Conservation (phyloP, 2,329 filamentous ascomycete species). For the Huntiella decipiens region DNA sequence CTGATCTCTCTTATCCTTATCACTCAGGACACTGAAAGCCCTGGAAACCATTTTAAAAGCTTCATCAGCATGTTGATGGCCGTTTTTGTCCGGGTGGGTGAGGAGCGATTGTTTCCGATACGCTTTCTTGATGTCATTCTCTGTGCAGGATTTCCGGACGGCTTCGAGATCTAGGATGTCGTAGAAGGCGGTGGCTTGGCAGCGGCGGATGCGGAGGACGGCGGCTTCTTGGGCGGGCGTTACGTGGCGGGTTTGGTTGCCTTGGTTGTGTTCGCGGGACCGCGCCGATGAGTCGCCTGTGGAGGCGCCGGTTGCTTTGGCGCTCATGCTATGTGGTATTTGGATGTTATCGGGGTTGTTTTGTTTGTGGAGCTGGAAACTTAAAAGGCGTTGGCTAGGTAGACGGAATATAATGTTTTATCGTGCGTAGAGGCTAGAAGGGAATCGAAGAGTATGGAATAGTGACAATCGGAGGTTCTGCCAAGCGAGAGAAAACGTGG, state of each 20-base stretch:
- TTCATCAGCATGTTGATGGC: slow-evolving; percentile 84
- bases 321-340: slow-evolving; percentile 2
- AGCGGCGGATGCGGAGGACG: slow-evolving; percentile 73
- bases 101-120: slow-evolving; percentile 87
- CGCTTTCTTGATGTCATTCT: slow-evolving; percentile 88
- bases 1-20: slow-evolving; percentile 78
- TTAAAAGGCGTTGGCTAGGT: no score
- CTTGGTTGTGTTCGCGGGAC: slow-evolving; percentile 51
- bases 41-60: slow-evolving; percentile 96
- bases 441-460: no score
- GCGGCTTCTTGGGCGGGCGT: slow-evolving; percentile 83
- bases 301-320: slow-evolving; percentile 26
- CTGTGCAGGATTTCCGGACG: slow-evolving; percentile 45
- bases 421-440: no score
- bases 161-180: slow-evolving; percentile 67
- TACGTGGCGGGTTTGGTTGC: slow-evolving; percentile 56
- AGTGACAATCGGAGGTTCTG: no score
- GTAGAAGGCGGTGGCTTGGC: slow-evolving; percentile 76
- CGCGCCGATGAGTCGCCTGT: slow-evolving; percentile 26
- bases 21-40: slow-evolving; percentile 82
- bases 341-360: no score
- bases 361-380: no score
- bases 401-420: no score
- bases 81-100: slow-evolving; percentile 98
- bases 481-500: no score